A percentile compares a stretch with the other conserved stretches of the same genome.
Evolutionary conservation across 1,284 basidiomycete species (phyloP).

Genomic region (Mixia osmundae): DNA sequence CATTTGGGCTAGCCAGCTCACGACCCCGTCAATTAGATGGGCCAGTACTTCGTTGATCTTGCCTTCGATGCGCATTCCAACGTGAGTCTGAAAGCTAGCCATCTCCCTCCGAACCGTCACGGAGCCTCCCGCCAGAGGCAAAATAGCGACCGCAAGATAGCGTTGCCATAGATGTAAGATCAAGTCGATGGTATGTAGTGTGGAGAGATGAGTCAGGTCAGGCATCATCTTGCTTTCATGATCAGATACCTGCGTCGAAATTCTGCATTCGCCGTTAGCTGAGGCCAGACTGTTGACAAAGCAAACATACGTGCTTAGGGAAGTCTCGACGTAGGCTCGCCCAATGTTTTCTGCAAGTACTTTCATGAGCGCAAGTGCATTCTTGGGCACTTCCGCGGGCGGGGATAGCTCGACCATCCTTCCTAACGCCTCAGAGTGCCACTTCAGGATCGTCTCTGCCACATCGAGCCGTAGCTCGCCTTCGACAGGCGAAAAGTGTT

Average conservation of each 20-base stretch:
- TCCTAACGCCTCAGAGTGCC: constrained; percentile 88
- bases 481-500: constrained; percentile 46
- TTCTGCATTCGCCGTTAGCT: constrained; percentile 26
- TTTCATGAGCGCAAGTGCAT: constrained; percentile 60
- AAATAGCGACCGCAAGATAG: constrained; percentile 71
- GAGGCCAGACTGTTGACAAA: not conserved
- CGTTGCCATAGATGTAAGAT: constrained; percentile 92
- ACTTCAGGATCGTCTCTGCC: constrained; percentile 72
- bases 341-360: constrained; percentile 75
- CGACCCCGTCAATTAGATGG: constrained; percentile 42
- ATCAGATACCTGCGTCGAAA: constrained; percentile 43
- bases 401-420: constrained; percentile 68
- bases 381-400: constrained; percentile 67
- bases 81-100: constrained; percentile 77
- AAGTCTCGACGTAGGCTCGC: constrained; percentile 65
- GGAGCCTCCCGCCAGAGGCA: constrained; percentile 64
- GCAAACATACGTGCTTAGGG: constrained; percentile 60
- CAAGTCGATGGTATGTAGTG: constrained; percentile 57
- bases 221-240: constrained; percentile 56
- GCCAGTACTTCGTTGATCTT: constrained; percentile 64
- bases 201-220: constrained; percentile 40
- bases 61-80: constrained; percentile 64
- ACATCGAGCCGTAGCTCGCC: constrained; percentile 47
- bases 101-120: constrained; percentile 81
- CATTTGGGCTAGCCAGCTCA: constrained; percentile 30